phyloP scores from a whole-genome alignment of 257 asterid species.

The Cordia subcordata region DNA sequence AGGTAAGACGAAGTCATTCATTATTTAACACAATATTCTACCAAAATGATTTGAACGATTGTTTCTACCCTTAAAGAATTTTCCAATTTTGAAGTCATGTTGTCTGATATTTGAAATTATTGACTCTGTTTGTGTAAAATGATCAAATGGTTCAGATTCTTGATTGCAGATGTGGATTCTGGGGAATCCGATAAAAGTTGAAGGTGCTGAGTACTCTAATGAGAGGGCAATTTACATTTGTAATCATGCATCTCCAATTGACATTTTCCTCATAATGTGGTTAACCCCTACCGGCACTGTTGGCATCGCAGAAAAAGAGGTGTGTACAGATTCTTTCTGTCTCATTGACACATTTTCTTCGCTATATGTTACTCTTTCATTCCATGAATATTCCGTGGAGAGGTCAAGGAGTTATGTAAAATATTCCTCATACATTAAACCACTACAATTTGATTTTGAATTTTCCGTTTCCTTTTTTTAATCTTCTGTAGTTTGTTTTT shows the following conservation, averaged over 20 bases:
- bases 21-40: no score
- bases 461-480: no score
- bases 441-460: no score
- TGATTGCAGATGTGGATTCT: constrained; percentile 43
- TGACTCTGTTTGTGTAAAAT: not conserved
- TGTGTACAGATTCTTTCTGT: not conserved
- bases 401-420: no score
- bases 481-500: no score
- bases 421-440: no score
- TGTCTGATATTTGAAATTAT: not conserved
- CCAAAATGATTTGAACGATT: no score
- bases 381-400: no score
- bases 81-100: not conserved
- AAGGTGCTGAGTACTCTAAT: constrained; percentile 36
- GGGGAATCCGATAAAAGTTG: constrained; percentile 38
- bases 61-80: no score
- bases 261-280: constrained; percentile 45
- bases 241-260: constrained; percentile 47
- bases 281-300: constrained; percentile 42
- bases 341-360: not conserved
- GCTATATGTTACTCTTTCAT: no score
- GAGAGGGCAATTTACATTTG: constrained; percentile 42
- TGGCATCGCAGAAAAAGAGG: constrained; percentile 47
- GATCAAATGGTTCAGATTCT: constrained; percentile 3
- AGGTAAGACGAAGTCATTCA: no score